These are phyloP conservation scores for Leccinum olivaceoglutinosum DNA, from an alignment of 1,284 basidiomycete species.

Conservation along the genomic window DNA sequence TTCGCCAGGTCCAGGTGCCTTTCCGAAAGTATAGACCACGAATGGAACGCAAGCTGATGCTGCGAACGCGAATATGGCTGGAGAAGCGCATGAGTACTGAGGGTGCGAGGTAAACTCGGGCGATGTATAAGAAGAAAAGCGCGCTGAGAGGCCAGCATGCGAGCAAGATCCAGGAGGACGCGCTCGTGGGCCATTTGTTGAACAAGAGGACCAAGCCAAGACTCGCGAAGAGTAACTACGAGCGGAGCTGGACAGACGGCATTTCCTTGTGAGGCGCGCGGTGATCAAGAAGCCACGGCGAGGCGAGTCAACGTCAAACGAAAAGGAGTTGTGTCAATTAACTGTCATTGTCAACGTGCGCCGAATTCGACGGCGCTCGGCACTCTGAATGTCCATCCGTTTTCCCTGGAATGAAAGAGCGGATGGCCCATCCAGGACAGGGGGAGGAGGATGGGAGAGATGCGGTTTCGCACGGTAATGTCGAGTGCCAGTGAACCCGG, in stretches of 20 bases:
- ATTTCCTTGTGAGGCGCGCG: conserved; percentile 10
- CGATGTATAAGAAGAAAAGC: conserved; percentile 49
- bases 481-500: too few relatives aligned
- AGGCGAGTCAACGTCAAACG: neutral
- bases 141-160: conserved; percentile 31
- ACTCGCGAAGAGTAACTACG: conserved; percentile 12
- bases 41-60: conserved; percentile 69
- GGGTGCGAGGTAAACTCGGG: conserved; percentile 61
- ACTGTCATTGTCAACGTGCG: neutral
- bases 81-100: conserved; percentile 54
- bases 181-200: conserved; percentile 21
- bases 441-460: too few relatives aligned
- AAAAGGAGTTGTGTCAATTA: neutral
- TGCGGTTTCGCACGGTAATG: too few relatives aligned
- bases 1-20: conserved; percentile 46
- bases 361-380: too few relatives aligned
- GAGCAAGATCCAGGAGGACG: conserved; percentile 27
- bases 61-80: conserved; percentile 58
- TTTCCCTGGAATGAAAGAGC: too few relatives aligned
- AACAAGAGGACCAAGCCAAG: conserved; percentile 16
- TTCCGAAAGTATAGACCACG: conserved; percentile 64
- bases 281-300: neutral
- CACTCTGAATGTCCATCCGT: too few relatives aligned
- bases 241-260: conserved; percentile 4
- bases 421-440: too few relatives aligned